A percentile compares a stretch with the other conserved stretches of the same genome.
Evolutionary conservation across 768 basidiomycete genomes (phyloP).

Genomic region (Phanerochaete sordida): DNA sequence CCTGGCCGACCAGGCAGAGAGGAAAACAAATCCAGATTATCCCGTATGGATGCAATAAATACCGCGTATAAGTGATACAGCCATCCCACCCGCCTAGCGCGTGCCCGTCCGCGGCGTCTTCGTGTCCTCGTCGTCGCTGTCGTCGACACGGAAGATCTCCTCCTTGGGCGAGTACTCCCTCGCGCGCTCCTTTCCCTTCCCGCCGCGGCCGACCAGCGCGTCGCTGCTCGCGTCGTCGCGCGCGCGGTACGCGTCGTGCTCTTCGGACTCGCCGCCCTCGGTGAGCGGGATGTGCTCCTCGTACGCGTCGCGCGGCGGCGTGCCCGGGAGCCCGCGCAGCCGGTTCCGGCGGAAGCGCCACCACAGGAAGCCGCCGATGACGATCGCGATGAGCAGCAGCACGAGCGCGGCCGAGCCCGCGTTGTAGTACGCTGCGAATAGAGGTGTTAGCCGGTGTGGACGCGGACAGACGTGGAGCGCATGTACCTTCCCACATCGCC

Average conservation of each 20-base stretch:
- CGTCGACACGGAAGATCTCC: constrained; percentile 43
- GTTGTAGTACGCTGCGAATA: constrained; percentile 80
- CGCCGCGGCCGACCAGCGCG: too few species aligned
- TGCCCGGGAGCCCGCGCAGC: constrained; percentile 34
- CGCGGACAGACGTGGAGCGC: background rate
- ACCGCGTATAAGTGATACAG: too few species aligned
- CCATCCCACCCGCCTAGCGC: background rate
- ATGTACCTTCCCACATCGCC: constrained; percentile 87
- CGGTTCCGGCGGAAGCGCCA: constrained; percentile 55
- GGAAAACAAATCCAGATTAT: too few species aligned
- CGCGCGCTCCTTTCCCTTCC: constrained; percentile 35
- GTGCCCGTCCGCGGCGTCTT: background rate
- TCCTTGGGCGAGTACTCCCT: constrained; percentile 26
- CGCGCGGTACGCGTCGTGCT: background rate
- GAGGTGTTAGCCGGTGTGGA: background rate
- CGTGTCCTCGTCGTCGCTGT: constrained; percentile 40
- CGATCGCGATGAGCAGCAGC: constrained; percentile 64
- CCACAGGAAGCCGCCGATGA: constrained; percentile 77
- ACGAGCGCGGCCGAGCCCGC: constrained; percentile 87
- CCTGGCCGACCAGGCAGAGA: too few species aligned
- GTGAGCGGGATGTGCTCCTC: constrained; percentile 77
- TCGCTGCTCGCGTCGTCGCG: constrained; percentile 15
- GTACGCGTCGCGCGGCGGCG: constrained; percentile 29
- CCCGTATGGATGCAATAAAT: too few species aligned
- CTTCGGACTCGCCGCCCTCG: constrained; percentile 21